Percentiles rank a stretch among this genome's conserved stretches.
Conservation (phyloP, 805 yeast genomes). For the Brettanomyces naardenensis region DNA sequence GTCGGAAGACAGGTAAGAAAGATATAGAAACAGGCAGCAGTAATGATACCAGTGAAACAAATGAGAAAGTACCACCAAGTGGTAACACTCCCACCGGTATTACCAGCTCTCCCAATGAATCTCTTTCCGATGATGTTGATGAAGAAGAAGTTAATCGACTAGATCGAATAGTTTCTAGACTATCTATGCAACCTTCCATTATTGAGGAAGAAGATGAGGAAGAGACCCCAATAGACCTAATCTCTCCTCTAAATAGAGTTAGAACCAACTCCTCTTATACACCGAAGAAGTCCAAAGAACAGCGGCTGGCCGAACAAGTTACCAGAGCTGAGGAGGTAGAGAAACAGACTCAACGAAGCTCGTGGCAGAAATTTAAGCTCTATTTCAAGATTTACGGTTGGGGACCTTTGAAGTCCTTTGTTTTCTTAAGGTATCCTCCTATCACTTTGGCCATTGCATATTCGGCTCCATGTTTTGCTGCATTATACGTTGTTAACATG, state of each 20-base stretch:
- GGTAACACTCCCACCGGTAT: background rate
- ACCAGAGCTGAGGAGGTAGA: conserved; percentile 15
- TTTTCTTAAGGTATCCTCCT: conserved; percentile 64
- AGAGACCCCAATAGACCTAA: conserved; percentile 31
- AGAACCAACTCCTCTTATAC: conserved; percentile 14
- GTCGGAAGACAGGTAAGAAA: conserved; percentile 12
- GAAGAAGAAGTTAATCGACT: conserved; percentile 20
- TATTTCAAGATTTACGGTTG: conserved; percentile 39
- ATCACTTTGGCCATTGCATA: conserved; percentile 57
- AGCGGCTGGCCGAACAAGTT: conserved; percentile 16
- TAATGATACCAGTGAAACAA: background rate
- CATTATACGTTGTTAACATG: conserved; percentile 67
- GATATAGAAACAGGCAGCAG: background rate
- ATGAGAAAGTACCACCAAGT: background rate
- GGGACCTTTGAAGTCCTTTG: conserved; percentile 55
- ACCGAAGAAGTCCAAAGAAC: conserved; percentile 12
- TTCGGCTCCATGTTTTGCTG: conserved; percentile 66
- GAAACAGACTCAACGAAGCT: conserved; percentile 4
- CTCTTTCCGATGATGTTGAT: conserved; percentile 3
- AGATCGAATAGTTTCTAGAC: conserved; percentile 27
- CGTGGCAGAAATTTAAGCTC: conserved; percentile 14
- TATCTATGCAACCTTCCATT: conserved; percentile 22
- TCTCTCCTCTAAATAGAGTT: conserved; percentile 27
- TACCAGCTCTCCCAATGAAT: conserved; percentile 1
- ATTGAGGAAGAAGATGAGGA: conserved; percentile 16